Base-by-base conservation (phyloP, 768 basidiomycete species). In the Lactifluus pinguis region DNA sequence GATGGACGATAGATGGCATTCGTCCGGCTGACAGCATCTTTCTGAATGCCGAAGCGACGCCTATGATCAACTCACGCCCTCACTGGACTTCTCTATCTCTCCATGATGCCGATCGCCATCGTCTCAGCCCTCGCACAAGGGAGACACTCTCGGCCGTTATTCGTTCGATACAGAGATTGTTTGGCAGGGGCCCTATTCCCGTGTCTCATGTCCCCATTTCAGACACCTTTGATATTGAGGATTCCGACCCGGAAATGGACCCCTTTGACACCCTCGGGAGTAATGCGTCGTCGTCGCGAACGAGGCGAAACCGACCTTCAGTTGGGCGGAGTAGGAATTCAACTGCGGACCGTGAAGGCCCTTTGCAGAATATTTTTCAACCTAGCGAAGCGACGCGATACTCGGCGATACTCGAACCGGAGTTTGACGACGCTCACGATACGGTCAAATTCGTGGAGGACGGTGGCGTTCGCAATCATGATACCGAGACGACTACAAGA, bases 31-130 rank as follows among this genome's bases (percentile, higher is more conserved):
- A 15, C 3, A n/a, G 30, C 4, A 17, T 10, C 25, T 42, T 29
- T 19, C 44, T 45, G 0, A 55, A 62, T 29, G 47, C 61, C 34
- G 61, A 62, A 54, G 56, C 52, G 32, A 58, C 61, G 14, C 61
- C 61, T 8, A 62, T 62, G 50, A 53, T 62, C 32, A n/a, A 19
- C 39, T 45, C 38, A 8, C 15, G 41, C 39, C 32, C 19, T 42
- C 47, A 30, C 5, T 58, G 52, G 57, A 14, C 50, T 29, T 54
- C 57, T 13, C 11, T 58, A 48, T 49, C 56, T 39, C 32, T 39
- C n/a, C 48, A 30, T n/a, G 32, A 53, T 53, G 11, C 39, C 17
- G 47, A 49, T 49, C 47, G 34, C 21, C 52, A 49, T 9, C 61
- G 30, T 49, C 25, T 34, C 39, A 53, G 17, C 47, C 14, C 39